phyloP scores from a whole-genome alignment of 306 rosid genomes.

The Malus sieversii region DNA sequence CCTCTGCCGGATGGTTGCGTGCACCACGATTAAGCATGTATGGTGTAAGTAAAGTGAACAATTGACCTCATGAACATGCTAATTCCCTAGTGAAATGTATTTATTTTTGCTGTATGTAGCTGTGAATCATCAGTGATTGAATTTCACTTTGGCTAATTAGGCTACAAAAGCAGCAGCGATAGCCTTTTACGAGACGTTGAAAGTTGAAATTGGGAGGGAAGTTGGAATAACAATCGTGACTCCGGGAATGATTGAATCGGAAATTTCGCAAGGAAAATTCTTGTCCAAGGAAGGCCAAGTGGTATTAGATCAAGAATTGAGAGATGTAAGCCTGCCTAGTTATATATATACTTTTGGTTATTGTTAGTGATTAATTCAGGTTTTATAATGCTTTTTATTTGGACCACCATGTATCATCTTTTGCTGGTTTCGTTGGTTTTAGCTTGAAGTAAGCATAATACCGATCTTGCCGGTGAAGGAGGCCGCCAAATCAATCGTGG shows the following conservation, averaged over 20 bases:
- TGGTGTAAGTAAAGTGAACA: conserved; percentile 30
- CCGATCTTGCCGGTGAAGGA: conserved; percentile 33
- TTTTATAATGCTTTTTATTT: neutral
- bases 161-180: conserved; percentile 61
- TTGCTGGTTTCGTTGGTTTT: neutral
- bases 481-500: conserved; percentile 46
- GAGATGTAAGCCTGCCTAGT: conserved; percentile 38
- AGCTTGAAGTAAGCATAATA: conserved; percentile 31
- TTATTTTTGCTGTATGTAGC: neutral
- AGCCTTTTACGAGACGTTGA: conserved; percentile 52
- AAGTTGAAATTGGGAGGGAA: conserved; percentile 47
- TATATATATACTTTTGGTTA: neutral
- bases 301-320: conserved; percentile 42
- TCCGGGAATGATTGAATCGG: conserved; percentile 53
- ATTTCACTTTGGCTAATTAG: conserved; percentile 18
- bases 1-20: conserved; percentile 51
- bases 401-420: too few species aligned
- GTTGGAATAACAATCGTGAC: conserved; percentile 59
- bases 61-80: neutral
- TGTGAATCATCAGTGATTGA: neutral
- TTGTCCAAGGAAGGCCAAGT: conserved; percentile 34
- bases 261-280: conserved; percentile 58
- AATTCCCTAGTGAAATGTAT: neutral
- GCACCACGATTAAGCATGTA: conserved; percentile 45
- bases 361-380: neutral